phyloP scores from a whole-genome alignment of 352 stramenopile genomes.

The Globisporangium uncinulatum region DNA sequence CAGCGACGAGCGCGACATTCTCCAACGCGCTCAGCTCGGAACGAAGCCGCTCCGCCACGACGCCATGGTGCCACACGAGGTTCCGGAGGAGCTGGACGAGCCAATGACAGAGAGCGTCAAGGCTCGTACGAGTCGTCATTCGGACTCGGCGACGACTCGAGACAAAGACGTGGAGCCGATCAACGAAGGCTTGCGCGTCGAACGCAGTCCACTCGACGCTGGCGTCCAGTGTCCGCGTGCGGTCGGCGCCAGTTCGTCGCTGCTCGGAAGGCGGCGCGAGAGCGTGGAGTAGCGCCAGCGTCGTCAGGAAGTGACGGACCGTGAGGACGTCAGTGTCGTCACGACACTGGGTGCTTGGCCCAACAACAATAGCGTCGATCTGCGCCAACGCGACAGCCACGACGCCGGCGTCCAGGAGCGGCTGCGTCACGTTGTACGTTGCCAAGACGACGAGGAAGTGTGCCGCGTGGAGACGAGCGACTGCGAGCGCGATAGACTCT shows the following conservation, averaged over 20 bases:
- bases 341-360: no score
- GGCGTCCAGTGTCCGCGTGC: background rate
- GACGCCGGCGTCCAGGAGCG: constrained; percentile 13
- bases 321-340: background rate
- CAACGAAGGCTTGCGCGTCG: background rate
- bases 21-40: background rate
- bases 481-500: background rate
- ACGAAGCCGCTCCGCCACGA: constrained; percentile 4
- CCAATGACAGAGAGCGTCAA: constrained; percentile 18
- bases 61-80: constrained; percentile 14
- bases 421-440: constrained; percentile 27
- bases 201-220: background rate
- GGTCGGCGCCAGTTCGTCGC: background rate
- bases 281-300: constrained; percentile 21
- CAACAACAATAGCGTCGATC: no score
- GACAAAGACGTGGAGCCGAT: constrained; percentile 4
- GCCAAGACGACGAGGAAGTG: constrained; percentile 27
- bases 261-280: constrained; percentile 3
- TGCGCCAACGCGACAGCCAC: constrained; percentile 2
- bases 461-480: constrained; percentile 10
- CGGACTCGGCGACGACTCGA: no score
- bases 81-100: constrained; percentile 29
- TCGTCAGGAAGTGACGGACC: constrained; percentile 23
- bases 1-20: background rate
- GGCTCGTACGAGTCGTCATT: no score